Base-by-base conservation (phyloP, 352 stramenopile species). In the Pythium chondricola region DNA sequence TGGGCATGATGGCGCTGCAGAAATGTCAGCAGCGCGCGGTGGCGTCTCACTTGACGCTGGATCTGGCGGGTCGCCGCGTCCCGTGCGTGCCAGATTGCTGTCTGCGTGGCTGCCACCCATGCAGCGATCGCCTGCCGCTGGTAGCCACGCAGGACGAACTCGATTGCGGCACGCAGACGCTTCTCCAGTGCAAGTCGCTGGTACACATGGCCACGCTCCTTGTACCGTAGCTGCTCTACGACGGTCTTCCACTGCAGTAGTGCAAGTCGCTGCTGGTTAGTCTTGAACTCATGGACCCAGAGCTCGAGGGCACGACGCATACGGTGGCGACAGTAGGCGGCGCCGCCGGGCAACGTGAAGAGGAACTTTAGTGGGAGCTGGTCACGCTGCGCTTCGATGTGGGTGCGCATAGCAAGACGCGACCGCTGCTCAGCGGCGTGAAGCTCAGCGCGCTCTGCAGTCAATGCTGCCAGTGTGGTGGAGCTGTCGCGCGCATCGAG, bases 241-340 rank as follows among this genome's bases (percentile, higher is more conserved):
- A 85, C 33, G n/a, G 74, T 80, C 47, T 90, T 90, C 83, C 80
- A 93, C 61, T 93, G 83, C 37, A 85, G 43, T 6, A 88, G 59
- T 18, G 76, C 78, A 49, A 86, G 66, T 4, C 74, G 72, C n/a
- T 67, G 62, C 44, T 90, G 75, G 29, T 90, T 90, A 35, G 78
- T 56, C 48, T 92, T 75, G 49, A 92, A 92, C 43, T 80, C 63
- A 5, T 73, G 53, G 3, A 90, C 25, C 80, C 78, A 93, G 3
- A 88, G 66, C 24, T 62, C 53, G 65, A 93, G 80, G 6, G 79
- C 74, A 7, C 65, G 71, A 9, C 76, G 62, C 71, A 92, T 84
- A 20, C 75, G 78, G 20, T 88, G 58, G 0, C 80, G 69, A 48
- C 83, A 92, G 56, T 89, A 92, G 8, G 68, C 61, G 2, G 75